phyloP scores from a whole-genome alignment of 2,329 filamentous ascomycete species.

The Akanthomyces uredinophilus region DNA sequence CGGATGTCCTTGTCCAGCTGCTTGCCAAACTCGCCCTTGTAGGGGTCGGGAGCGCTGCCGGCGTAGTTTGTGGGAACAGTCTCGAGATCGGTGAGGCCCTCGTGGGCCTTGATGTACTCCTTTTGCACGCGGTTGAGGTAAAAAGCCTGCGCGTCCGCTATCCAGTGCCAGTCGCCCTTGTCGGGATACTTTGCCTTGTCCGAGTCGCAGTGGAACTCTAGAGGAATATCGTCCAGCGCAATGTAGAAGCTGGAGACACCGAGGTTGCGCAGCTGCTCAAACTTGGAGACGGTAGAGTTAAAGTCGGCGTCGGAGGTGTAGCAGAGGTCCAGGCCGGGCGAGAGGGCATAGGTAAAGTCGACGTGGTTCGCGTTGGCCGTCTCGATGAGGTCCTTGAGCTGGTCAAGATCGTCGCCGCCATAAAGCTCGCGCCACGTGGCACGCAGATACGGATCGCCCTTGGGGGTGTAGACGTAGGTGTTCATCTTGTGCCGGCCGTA shows the following conservation, averaged over 20 bases:
- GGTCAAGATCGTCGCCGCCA: constrained; percentile 13
- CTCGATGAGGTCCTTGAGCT: constrained; percentile 16
- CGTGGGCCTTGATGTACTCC: constrained; percentile 15
- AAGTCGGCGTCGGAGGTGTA: constrained; percentile 18
- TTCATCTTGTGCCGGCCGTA: constrained; percentile 19
- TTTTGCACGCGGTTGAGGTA: constrained; percentile 18
- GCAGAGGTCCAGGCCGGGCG: constrained; percentile 17
- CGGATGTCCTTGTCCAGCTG: constrained; percentile 14
- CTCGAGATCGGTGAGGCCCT: constrained; percentile 15
- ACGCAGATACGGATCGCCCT: constrained; percentile 14
- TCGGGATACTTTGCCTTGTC: constrained; percentile 12
- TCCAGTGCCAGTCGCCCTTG: constrained; percentile 7
- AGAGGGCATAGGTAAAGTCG: constrained; percentile 17
- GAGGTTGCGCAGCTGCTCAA: constrained; percentile 16
- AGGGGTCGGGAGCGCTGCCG: constrained; percentile 13
- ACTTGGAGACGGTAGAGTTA: constrained; percentile 16
- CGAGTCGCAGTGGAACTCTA: constrained; percentile 15
- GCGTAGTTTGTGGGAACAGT: constrained; percentile 17
- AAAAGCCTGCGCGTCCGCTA: constrained; percentile 15
- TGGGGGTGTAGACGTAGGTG: constrained; percentile 18
- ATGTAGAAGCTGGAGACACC: constrained; percentile 18
- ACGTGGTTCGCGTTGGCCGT: constrained; percentile 18
- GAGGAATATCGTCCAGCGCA: constrained; percentile 17
- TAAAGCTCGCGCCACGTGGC: constrained; percentile 17
- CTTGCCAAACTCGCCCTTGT: constrained; percentile 17